Conservation (phyloP, 257 asterid species). For the Hygrophila difformis region DNA sequence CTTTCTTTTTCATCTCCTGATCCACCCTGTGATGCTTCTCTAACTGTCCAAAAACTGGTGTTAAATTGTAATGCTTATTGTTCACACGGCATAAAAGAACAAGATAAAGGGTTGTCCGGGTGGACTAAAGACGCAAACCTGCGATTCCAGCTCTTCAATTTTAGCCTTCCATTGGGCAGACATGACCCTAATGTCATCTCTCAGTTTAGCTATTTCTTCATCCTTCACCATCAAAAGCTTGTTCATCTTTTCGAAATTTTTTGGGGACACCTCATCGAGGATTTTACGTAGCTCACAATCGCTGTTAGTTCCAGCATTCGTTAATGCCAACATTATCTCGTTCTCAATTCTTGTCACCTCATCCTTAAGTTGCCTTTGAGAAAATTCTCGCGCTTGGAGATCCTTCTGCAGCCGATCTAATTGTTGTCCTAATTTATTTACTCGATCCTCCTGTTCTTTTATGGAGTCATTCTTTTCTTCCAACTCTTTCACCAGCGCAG, state of each 20-base stretch:
- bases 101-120: too few relatives aligned
- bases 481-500: slow-evolving; percentile 56
- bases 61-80: too few relatives aligned
- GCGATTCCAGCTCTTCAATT: slow-evolving; percentile 72
- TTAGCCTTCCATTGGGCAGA: slow-evolving; percentile 91
- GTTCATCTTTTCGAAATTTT: slow-evolving; percentile 48
- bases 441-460: slow-evolving; percentile 64
- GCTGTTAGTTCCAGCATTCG: slow-evolving; percentile 52
- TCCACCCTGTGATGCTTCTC: slow-evolving; percentile 88
- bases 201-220: slow-evolving; percentile 64
- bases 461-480: slow-evolving; percentile 54
- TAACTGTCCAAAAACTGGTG: slow-evolving; percentile 28
- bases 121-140: slow-evolving; percentile 32
- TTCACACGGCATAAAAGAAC: too few relatives aligned
- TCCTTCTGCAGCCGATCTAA: slow-evolving; percentile 76
- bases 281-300: slow-evolving; percentile 65
- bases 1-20: slow-evolving; percentile 86
- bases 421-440: slow-evolving; percentile 59
- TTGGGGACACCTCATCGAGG: slow-evolving; percentile 75
- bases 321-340: slow-evolving; percentile 69
- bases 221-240: slow-evolving; percentile 58
- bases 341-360: slow-evolving; percentile 78
- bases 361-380: slow-evolving; percentile 74
- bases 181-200: slow-evolving; percentile 71
- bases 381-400: slow-evolving; percentile 64